Evolutionary conservation across 2,329 filamentous ascomycete genomes (phyloP).

Genomic region (Colletotrichum noveboracense): DNA sequence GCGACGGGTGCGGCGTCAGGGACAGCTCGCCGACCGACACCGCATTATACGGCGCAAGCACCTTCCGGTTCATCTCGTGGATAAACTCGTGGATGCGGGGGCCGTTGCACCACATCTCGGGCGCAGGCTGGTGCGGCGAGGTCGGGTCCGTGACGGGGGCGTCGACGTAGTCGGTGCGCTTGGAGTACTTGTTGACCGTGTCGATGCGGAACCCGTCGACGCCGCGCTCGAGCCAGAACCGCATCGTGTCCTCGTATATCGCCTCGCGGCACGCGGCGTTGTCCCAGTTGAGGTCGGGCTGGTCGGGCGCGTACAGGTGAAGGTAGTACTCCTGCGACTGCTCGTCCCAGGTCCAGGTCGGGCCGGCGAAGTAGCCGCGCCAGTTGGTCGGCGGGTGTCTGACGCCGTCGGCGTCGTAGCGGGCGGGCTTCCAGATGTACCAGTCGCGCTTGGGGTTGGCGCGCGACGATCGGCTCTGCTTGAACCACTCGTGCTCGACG

Average conservation of each 20-base stretch:
- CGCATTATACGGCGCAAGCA: constrained; percentile 59
- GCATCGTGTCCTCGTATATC: constrained; percentile 70
- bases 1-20: constrained; percentile 53
- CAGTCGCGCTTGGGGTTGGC: constrained; percentile 61
- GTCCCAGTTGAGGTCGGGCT: constrained; percentile 83
- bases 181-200: constrained; percentile 72
- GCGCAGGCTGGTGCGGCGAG: constrained; percentile 46
- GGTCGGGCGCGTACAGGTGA: constrained; percentile 69
- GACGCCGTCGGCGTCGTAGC: constrained; percentile 56
- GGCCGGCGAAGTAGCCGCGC: constrained; percentile 49
- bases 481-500: constrained; percentile 62
- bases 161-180: constrained; percentile 62
- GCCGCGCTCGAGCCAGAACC: constrained; percentile 75
- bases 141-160: constrained; percentile 47
- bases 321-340: constrained; percentile 58
- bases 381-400: constrained; percentile 65
- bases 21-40: constrained; percentile 70
- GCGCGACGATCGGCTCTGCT: constrained; percentile 55
- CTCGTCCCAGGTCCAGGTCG: constrained; percentile 61
- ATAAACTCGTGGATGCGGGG: constrained; percentile 69
- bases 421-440: constrained; percentile 69
- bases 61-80: constrained; percentile 59
- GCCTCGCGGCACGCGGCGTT: constrained; percentile 68
- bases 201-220: constrained; percentile 72
- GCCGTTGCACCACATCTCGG: constrained; percentile 62